A percentile compares a stretch with the other conserved stretches of the same genome.
These are phyloP conservation scores for Leishmania tropica DNA, from an alignment of 208 protist genomes.

Conservation along the genomic window DNA sequence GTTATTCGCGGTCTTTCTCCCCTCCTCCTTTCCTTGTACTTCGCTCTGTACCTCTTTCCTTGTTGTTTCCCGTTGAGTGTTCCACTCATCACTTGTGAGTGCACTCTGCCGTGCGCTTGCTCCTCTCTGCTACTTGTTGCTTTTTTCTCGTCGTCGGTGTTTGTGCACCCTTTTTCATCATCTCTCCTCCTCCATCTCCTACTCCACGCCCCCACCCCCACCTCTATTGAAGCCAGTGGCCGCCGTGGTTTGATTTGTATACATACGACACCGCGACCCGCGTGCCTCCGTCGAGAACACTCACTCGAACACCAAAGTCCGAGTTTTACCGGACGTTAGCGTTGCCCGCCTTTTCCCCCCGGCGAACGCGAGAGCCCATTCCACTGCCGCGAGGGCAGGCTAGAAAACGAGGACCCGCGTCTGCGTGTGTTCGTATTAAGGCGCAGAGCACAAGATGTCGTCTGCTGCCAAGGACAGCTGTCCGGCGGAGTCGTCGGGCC, in stretches of 20 bases:
- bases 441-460: conserved; percentile 4
- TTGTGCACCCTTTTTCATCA: background rate
- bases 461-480: conserved; percentile 11
- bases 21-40: background rate
- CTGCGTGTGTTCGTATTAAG: background rate
- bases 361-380: background rate
- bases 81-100: background rate
- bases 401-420: background rate
- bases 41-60: background rate
- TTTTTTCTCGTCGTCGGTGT: background rate
- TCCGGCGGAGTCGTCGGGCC: background rate
- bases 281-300: background rate
- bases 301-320: background rate
- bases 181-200: background rate
- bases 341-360: background rate
- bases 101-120: background rate
- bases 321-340: background rate
- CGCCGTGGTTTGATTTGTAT: background rate
- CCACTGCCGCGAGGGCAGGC: background rate
- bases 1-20: background rate
- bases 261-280: background rate
- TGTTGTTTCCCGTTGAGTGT: background rate
- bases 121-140: conserved; percentile 3
- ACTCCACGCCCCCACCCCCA: background rate
- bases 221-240: background rate